Percentiles rank a stretch among this genome's conserved stretches.
Conservation (phyloP, 1,284 basidiomycete species). For the Phlebopus sp. region DNA sequence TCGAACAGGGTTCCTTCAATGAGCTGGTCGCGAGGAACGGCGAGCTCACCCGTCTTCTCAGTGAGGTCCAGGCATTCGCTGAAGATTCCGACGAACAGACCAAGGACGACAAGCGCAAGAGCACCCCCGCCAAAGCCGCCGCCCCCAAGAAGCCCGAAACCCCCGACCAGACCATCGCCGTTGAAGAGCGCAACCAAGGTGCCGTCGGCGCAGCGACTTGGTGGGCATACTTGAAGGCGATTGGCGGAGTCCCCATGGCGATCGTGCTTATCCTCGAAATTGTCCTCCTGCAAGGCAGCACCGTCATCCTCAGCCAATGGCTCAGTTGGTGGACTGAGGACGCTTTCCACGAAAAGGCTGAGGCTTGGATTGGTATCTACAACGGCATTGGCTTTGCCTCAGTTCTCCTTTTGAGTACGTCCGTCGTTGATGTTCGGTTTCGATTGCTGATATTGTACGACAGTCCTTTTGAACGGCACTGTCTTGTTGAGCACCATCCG, state of each 20-base stretch:
- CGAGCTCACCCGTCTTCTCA: constrained; percentile 35
- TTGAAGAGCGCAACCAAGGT: constrained; percentile 56
- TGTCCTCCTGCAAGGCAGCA: constrained; percentile 13
- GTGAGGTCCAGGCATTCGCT: constrained; percentile 33
- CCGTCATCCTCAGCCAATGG: constrained; percentile 27
- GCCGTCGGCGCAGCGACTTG: constrained; percentile 46
- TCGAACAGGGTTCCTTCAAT: constrained; percentile 41
- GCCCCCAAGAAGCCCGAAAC: constrained; percentile 11
- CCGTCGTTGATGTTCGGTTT: constrained; percentile 10
- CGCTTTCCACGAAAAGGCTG: constrained; percentile 31
- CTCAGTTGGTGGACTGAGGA: constrained; percentile 31
- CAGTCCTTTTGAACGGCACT: constrained; percentile 24
- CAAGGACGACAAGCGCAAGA: constrained; percentile 27
- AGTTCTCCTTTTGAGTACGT: constrained; percentile 33
- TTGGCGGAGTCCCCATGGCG: constrained; percentile 21
- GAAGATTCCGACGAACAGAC: constrained; percentile 31
- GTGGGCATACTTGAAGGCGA: constrained; percentile 22
- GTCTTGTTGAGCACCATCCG: constrained; percentile 40
- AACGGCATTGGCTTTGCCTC: constrained; percentile 36
- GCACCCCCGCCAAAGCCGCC: constrained; percentile 9
- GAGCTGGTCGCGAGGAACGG: constrained; percentile 37
- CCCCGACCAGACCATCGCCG: constrained; percentile 49
- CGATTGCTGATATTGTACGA: constrained; percentile 1
- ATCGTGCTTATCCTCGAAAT: constrained; percentile 19
- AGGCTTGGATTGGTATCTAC: constrained; percentile 28